These are phyloP conservation scores for Monosporozyma unispora DNA, from an alignment of 805 yeast genomes.

Conservation along the genomic window DNA sequence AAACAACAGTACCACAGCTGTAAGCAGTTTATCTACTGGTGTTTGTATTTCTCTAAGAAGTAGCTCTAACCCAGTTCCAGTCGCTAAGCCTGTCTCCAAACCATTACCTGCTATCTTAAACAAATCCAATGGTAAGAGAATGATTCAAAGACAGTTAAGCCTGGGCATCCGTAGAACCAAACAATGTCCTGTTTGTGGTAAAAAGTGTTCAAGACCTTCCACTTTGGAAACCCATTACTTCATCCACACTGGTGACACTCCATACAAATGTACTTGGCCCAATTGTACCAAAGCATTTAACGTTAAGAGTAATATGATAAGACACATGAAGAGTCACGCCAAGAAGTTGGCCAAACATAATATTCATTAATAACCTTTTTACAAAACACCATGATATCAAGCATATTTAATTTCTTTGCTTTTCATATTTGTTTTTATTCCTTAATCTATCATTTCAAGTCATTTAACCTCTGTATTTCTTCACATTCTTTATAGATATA, in stretches of 20 bases:
- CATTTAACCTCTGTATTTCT: background rate
- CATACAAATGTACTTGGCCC: constrained; percentile 52
- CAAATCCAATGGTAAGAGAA: constrained; percentile 1
- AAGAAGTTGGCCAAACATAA: constrained; percentile 18
- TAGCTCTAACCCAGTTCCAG: background rate
- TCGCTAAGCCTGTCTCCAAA: background rate
- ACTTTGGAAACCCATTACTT: constrained; percentile 71
- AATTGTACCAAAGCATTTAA: constrained; percentile 63
- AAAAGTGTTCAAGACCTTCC: constrained; percentile 74
- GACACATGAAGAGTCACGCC: constrained; percentile 66
- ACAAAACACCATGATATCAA: background rate
- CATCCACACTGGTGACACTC: constrained; percentile 75
- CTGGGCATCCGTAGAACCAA: constrained; percentile 21
- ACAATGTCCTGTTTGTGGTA: constrained; percentile 50
- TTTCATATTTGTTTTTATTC: background rate
- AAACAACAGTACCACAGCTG: background rate
- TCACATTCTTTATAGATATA: background rate
- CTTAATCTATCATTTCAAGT: background rate
- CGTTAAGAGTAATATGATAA: constrained; percentile 70
- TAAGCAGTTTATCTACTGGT: background rate
- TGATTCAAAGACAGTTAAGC: constrained; percentile 6
- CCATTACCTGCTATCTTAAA: background rate
- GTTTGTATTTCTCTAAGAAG: background rate
- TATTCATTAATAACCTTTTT: background rate
- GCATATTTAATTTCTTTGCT: background rate